Evolutionary conservation across 2,329 filamentous ascomycete genomes (phyloP).

Genomic region (Xylaria sp.): DNA sequence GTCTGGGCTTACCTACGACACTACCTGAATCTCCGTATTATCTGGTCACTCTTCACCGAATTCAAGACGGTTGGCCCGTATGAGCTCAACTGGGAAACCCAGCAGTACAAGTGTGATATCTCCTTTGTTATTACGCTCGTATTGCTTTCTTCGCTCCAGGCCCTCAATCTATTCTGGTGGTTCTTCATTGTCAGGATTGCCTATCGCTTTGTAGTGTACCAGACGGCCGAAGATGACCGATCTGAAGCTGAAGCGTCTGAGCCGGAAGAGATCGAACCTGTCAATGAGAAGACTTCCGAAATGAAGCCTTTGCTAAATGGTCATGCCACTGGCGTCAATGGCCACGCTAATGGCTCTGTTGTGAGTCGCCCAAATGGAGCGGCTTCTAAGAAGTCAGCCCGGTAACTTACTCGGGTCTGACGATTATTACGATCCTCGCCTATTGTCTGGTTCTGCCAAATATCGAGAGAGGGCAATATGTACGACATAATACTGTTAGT

Average conservation of each 20-base stretch:
- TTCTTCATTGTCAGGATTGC: constrained; percentile 81
- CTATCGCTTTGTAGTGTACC: constrained; percentile 73
- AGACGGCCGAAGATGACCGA: constrained; percentile 74
- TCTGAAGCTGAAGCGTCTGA: constrained; percentile 76
- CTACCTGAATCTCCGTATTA: constrained; percentile 81
- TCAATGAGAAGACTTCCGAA: constrained; percentile 40
- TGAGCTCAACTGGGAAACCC: constrained; percentile 78
- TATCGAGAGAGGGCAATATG: constrained; percentile 20
- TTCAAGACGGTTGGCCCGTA: constrained; percentile 80
- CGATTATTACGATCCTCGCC: constrained; percentile 34
- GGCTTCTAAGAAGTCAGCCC: constrained; percentile 42
- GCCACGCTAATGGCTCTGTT: constrained; percentile 41
- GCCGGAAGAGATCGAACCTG: constrained; percentile 56
- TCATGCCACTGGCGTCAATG: constrained; percentile 41
- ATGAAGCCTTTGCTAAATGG: constrained; percentile 46
- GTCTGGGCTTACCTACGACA: constrained; percentile 93
- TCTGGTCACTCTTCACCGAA: constrained; percentile 79
- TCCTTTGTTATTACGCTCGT: constrained; percentile 73
- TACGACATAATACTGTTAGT: constrained; percentile 31
- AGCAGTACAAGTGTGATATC: constrained; percentile 81
- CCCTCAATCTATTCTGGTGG: constrained; percentile 84
- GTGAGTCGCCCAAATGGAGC: constrained; percentile 42
- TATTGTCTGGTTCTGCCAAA: constrained; percentile 31
- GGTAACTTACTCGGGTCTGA: constrained; percentile 35
- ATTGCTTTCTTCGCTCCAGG: constrained; percentile 75